These are phyloP conservation scores for Amanita muscaria DNA, from an alignment of 768 basidiomycete genomes.

Conservation along the genomic window DNA sequence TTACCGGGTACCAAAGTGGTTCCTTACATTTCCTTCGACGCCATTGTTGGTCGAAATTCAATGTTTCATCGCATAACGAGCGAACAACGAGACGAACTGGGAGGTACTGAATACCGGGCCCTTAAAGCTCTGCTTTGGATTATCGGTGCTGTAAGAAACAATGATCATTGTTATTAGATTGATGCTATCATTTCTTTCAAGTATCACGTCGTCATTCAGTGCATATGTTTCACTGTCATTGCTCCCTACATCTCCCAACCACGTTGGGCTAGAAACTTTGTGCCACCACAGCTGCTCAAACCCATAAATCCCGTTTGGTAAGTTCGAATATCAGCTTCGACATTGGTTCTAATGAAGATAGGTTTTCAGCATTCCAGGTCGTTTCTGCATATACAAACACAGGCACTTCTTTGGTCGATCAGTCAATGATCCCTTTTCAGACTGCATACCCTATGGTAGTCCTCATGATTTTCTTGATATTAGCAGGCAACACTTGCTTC, in stretches of 20 bases:
- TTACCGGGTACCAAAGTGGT: constrained; percentile 44
- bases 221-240: constrained; percentile 63
- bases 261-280: constrained; percentile 54
- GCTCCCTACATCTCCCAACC: constrained; percentile 67
- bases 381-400: constrained; percentile 86
- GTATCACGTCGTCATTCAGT: constrained; percentile 74
- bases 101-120: constrained; percentile 89
- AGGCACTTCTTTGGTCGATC: constrained; percentile 80
- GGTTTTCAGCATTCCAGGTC: constrained; percentile 82
- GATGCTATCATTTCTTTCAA: constrained; percentile 21
- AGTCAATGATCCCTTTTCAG: constrained; percentile 90
- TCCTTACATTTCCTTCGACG: constrained; percentile 81
- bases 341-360: constrained; percentile 17
- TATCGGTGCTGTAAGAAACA: constrained; percentile 54
- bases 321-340: constrained; percentile 8
- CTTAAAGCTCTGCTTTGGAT: constrained; percentile 78
- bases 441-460: constrained; percentile 75
- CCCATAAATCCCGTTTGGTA: constrained; percentile 61
- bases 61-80: constrained; percentile 57
- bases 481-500: constrained; percentile 91
- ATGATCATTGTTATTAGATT: neutral
- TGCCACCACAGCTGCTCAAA: constrained; percentile 47
- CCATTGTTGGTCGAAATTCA: constrained; percentile 78
- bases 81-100: constrained; percentile 85
- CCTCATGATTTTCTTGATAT: constrained; percentile 60